Evolutionary conservation across 768 basidiomycete genomes (phyloP), one percentile per base, ranked within the genome.

Genomic region (Dioszegia hungarica): DNA sequence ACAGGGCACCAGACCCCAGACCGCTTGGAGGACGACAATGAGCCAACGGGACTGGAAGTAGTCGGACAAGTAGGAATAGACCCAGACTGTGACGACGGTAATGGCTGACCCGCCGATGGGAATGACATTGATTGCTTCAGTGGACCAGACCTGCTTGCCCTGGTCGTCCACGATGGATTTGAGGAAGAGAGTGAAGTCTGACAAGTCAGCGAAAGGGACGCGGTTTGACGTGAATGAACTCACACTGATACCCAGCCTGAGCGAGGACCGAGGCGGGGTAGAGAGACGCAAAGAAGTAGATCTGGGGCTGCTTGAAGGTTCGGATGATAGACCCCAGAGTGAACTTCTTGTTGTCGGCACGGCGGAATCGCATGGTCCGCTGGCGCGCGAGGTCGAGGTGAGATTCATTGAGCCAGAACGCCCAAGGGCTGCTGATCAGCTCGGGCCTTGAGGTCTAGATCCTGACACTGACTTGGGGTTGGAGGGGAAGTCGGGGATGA

Each of bases 401-500:
- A 3, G 55, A 47, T 14, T 49, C 39, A 14, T 56, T 54, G 53
- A 71, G 58, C 72, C 72, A 74, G 57, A 72, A 59, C 0, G 72
- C 43, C 59, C 64, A 59, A 5, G 70, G 68, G 38, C 62, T 72
- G 27, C 8, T 2, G 10, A 6, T 12, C 24, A 50, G 9, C 24
- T 22, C 34, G 19, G 4, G 17, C 9, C n/a, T 28, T 10, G 33
- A 8, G 25, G n/a, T 33, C 20, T 41, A 10, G 24, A 22, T 9
- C 33, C 19, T 3, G 27, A 19, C 2, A 49, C 63, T 58, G 39
- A 64, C 63, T 66, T 68, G 1, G 63, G 69, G 28, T 61, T 64
- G 41, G 57, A 50, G 4, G 74, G 74, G 45, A 72, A 69, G 38
- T 72, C 74, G 12, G 73, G 73, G 37, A 72, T 64, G 36, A 70